Evolutionary conservation across 768 basidiomycete genomes (phyloP), one percentile per base, ranked within the genome.

Genomic region (Favolaschia claudopus): DNA sequence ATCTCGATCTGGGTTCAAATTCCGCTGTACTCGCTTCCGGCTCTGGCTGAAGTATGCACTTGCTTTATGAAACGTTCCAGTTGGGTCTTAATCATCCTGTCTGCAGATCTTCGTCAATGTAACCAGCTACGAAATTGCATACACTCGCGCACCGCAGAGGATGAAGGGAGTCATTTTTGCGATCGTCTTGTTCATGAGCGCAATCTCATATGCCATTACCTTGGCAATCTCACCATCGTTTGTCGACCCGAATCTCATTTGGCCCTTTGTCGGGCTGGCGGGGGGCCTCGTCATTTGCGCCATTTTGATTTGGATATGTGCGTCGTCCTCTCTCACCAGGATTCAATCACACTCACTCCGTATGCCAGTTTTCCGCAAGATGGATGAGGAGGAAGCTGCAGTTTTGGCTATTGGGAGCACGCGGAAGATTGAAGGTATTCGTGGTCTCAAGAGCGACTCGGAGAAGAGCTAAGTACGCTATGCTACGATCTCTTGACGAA

Each of bases 151-250:
- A 6, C 79, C 79, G 20, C 75, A 74, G 49, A 70, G 73, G 50
- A 81, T 80, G 78, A 73, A 77, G 46, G 77, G 76, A 5, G 69
- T 80, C 39, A 72, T 81, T 28, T 78, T 77, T 68, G 70, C 74
- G 20, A 46, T 74, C 44, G 73, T 74, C 56, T 66, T 76, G 24
- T 73, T 74, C 64, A 73, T 67, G 58, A 69, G 61, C 36, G 73
- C 77, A 9, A 55, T 78, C 40, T 74, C 70, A 9, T 66, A 68
- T 39, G 74, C 77, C 7, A 63, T 76, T 38, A 61, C 70, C 8
- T 62, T 72, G 29, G 72, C 73, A 24, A 63, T 78, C 50, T 70
- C 73, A 44, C 69, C 76, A 1, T 67, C 76, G 17, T 71, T 76
- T 29, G 55, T 59, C 15, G 78, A 77, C 58, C 77, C 73, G 3